These are phyloP conservation scores for Globomyces pollinis-pini DNA, from an alignment of 192 early-diverging fungal genomes.

Conservation along the genomic window DNA sequence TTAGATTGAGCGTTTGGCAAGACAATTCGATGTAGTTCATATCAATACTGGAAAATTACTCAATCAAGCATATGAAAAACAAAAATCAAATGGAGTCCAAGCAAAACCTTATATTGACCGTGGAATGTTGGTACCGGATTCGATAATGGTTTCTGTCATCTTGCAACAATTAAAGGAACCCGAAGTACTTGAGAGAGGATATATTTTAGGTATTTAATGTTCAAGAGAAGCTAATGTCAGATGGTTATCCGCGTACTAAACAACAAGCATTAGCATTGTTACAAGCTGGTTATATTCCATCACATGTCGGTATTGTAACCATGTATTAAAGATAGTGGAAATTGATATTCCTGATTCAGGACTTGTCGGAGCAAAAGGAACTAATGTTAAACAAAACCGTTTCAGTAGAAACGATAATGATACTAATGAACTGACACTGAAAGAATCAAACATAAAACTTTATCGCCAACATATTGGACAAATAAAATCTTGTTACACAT, in stretches of 20 bases:
- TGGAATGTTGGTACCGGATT: constrained; percentile 45
- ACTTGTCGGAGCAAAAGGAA: constrained; percentile 19
- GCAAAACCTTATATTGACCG: constrained; percentile 40
- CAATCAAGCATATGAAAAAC: constrained; percentile 32
- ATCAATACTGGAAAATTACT: constrained; percentile 33
- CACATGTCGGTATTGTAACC: constrained; percentile 23
- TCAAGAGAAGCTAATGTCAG: too few relatives aligned
- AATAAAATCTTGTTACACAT: constrained; percentile 10
- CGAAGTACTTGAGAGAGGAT: constrained; percentile 32
- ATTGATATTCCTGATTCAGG: constrained; percentile 32
- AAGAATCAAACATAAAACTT: too few relatives aligned
- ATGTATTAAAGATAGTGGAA: constrained; percentile 14
- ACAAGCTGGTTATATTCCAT: constrained; percentile 26
- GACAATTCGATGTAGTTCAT: constrained; percentile 23
- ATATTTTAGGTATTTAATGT: too few relatives aligned
- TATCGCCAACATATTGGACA: constrained; percentile 8
- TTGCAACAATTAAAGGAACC: constrained; percentile 32
- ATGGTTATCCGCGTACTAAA: constrained; percentile 45
- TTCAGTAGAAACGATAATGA: background rate
- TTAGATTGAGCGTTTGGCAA: constrained; percentile 28
- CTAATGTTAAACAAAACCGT: background rate
- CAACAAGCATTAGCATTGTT: constrained; percentile 40
- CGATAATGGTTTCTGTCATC: constrained; percentile 41
- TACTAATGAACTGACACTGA: too few relatives aligned
- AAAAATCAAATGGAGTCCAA: constrained; percentile 37